Base-by-base conservation (phyloP, 148 eudicot species). In the Diospyros kaki region DNA sequence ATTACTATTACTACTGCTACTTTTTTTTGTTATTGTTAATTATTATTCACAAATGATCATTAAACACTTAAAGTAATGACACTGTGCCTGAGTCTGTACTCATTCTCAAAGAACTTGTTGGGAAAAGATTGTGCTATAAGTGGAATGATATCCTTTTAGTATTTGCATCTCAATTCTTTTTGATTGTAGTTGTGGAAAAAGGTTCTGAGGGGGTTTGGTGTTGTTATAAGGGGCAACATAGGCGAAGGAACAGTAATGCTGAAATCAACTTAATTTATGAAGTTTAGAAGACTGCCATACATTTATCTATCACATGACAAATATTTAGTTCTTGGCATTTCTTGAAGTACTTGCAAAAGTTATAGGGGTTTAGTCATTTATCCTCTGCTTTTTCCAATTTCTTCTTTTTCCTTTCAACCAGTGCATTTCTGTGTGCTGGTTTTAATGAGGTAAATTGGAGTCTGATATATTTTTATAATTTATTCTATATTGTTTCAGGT, bases 401-500 rank as follows among this genome's bases (percentile, higher is more conserved):
- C 40, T 2, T 39, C 3, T 39, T 69, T 69, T 43, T 14, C 51
- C 52, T 0, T 6, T 18, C 40, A 39, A 12, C 64, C n/a, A 17
- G 44, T 46, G 14, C 18, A 14, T 38, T 54, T 18, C 45, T 68
- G 1, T 13, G 18, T 59, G 40, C 43, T 71, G 40, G 9, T 71
- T 58, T 15, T 28, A 52, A 72, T 28, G 53, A 59, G 66, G 54
- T 5, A 72, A 59, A 62, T n/a, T 17, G 54, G 54, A 71, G 9
- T 69, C 58, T 43, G 42, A 13, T 56, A 42, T 55, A 4, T 9
- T 6, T 58, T 60, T 18, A 15, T 55, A 71, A 58, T 43, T 71
- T 12, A 38, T 63, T 1, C 42, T 11, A 54, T 70, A 9, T 54
- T 54, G 10, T 65, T 71, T 59, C n/a, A 39, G 28, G 28, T 18